Percentiles rank a stretch among this genome's conserved stretches.
Conservation (phyloP, 2,329 filamentous ascomycete species). For the Microdochium paspali region DNA sequence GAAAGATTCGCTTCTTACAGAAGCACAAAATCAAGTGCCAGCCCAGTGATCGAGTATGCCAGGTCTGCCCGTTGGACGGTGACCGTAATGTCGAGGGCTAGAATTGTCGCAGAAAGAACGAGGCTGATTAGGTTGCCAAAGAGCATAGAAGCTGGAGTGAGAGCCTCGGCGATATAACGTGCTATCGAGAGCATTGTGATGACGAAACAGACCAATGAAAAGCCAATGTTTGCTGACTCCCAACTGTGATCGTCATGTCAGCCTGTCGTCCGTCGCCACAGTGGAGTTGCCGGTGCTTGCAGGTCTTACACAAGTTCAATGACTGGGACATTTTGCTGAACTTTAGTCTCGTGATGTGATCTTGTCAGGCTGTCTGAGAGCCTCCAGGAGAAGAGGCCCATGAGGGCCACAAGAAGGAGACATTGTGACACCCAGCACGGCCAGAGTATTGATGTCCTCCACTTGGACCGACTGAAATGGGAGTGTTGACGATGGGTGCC, state of each 20-base stretch:
- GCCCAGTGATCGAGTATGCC: constrained; percentile 36
- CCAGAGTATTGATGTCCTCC: constrained; percentile 36
- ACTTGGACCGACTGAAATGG: constrained; percentile 41
- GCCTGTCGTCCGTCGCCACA: too few relatives aligned
- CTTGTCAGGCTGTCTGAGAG: constrained; percentile 35
- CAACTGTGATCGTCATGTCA: constrained; percentile 27
- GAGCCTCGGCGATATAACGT: constrained; percentile 34
- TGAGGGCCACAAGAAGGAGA: constrained; percentile 31
- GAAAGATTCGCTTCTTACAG: constrained; percentile 29
- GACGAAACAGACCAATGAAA: constrained; percentile 35
- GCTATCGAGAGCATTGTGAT: constrained; percentile 38
- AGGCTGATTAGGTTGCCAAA: constrained; percentile 41
- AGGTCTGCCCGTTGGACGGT: constrained; percentile 33
- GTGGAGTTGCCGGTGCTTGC: too few relatives aligned
- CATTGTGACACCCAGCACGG: constrained; percentile 42
- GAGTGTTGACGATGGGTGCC: constrained; percentile 39
- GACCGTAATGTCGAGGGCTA: constrained; percentile 42
- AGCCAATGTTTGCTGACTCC: constrained; percentile 40
- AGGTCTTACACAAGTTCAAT: constrained; percentile 45
- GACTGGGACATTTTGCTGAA: constrained; percentile 26
- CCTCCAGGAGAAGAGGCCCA: constrained; percentile 44
- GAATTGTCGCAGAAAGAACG: constrained; percentile 32
- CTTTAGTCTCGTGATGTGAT: constrained; percentile 27
- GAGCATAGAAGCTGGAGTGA: constrained; percentile 46
- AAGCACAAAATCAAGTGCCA: constrained; percentile 36